Conservation (phyloP, 495 filamentous ascomycete species). For the Annulohypoxylon nitens region DNA sequence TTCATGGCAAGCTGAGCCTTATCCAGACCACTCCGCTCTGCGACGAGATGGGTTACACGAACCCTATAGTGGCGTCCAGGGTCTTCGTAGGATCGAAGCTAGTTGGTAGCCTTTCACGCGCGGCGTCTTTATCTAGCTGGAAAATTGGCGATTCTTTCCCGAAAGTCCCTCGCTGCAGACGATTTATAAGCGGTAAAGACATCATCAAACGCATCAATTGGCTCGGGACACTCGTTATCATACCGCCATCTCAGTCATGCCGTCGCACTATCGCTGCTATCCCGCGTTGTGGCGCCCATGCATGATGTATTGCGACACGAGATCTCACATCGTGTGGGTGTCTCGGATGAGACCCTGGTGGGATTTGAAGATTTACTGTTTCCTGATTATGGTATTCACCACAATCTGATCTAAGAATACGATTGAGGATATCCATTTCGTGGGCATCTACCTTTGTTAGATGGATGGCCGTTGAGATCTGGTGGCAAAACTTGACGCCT, state of each 20-base stretch:
- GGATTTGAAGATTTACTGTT: neutral
- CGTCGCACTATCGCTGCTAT: neutral
- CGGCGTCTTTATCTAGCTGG: neutral
- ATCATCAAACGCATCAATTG: neutral
- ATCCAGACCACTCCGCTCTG: neutral
- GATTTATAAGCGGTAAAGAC: neutral
- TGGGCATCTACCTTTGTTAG: neutral
- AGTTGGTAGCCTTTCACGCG: neutral
- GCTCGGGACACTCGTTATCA: neutral
- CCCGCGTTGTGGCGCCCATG: neutral
- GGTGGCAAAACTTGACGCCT: too few relatives aligned
- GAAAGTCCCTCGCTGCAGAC: neutral
- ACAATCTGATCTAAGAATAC: neutral
- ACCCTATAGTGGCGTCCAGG: neutral
- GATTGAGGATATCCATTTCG: neutral
- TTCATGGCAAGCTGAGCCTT: too few relatives aligned
- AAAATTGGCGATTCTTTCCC: neutral
- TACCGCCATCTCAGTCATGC: neutral
- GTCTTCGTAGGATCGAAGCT: neutral
- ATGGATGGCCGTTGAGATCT: neutral
- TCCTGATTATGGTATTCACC: neutral
- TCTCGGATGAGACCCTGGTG: neutral
- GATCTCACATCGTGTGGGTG: neutral
- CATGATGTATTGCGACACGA: neutral
- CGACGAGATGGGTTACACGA: neutral